Evolutionary conservation across 2,329 filamentous ascomycete genomes (phyloP), one percentile per base, ranked within the genome.

Genomic region (Davidsoniella eucalypti): DNA sequence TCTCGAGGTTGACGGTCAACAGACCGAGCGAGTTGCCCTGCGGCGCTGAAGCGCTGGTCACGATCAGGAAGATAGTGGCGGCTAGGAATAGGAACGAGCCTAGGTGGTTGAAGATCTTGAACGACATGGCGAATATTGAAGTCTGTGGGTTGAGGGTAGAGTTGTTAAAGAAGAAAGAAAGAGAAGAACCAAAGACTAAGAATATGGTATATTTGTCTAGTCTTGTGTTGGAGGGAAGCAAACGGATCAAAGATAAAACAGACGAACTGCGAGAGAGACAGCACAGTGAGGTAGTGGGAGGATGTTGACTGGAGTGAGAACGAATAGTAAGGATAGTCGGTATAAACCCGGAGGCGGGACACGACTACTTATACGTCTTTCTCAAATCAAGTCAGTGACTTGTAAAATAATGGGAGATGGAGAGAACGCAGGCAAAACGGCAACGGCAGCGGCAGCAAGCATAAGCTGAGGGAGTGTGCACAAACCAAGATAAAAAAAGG

Each of bases 1-100:
- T 64, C 41, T 61, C 61, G 17, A 78, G 63, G 46, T 67, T 62
- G 53, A 81, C 68, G 52, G 67, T 70, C 51, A 81, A 60, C 37
- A 82, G 63, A 42, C 68, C 64, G 41, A 80, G 66, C 56, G 70
- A 57, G 57, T 75, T 66, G 56, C 78, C 68, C 41, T 80, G 72
- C 7, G 78, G 78, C 0, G 76, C 65, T 2, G 76, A 73, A 54
- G 81, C 73, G 54, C 68, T 70, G 51, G 73, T 72, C 55, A 81
- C 65, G 53, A 80, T 61, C 51, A 81, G 67, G 45, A 81, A 67
- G 48, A 77, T 63, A 43, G 70, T 66, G 41, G 75, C 67, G 36
- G 65, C 63, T 51, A 81, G 67, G 45, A 81, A 67, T 57, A 80
- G 61, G 56, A 76, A 69, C 25, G 73, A 72, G 61, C 75, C 76